These are phyloP conservation scores for Nakazawaea wickerhamii DNA, from an alignment of 805 yeast genomes.

Conservation along the genomic window DNA sequence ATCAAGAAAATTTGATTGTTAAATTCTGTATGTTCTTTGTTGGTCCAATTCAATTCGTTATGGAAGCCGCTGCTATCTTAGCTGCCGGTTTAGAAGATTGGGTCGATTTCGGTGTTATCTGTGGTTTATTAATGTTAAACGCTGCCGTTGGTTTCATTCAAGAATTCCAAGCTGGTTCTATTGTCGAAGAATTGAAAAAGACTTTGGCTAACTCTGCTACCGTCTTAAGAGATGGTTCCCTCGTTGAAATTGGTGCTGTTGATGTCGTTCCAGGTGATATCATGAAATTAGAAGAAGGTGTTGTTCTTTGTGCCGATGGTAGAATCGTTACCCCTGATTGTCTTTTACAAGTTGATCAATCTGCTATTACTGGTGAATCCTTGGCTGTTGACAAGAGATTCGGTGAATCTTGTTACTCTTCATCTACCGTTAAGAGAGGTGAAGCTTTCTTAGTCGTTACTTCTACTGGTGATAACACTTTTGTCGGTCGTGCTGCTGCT, in stretches of 20 bases:
- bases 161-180: constrained; percentile 97
- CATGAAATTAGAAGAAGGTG: constrained; percentile 88
- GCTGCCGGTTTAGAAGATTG: constrained; percentile 97
- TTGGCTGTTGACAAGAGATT: constrained; percentile 87
- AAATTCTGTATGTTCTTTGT: constrained; percentile 85
- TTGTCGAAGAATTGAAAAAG: constrained; percentile 94
- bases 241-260: constrained; percentile 70
- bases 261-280: constrained; percentile 96
- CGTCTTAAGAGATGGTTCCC: constrained; percentile 77
- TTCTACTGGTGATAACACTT: constrained; percentile 93
- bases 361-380: constrained; percentile 97
- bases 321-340: constrained; percentile 80
- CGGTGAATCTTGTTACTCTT: constrained; percentile 86
- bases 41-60: constrained; percentile 95
- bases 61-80: constrained; percentile 93
- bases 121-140: constrained; percentile 79
- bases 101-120: constrained; percentile 98
- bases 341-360: constrained; percentile 89
- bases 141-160: constrained; percentile 95
- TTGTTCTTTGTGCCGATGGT: constrained; percentile 91
- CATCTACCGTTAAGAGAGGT: constrained; percentile 94
- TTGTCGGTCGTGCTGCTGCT: constrained; percentile 97
- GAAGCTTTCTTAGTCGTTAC: constrained; percentile 91
- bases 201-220: constrained; percentile 87
- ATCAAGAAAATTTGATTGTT: constrained; percentile 69